Evolutionary conservation across 352 stramenopile genomes (phyloP).

Genomic region (Phytophthora colocasiae): DNA sequence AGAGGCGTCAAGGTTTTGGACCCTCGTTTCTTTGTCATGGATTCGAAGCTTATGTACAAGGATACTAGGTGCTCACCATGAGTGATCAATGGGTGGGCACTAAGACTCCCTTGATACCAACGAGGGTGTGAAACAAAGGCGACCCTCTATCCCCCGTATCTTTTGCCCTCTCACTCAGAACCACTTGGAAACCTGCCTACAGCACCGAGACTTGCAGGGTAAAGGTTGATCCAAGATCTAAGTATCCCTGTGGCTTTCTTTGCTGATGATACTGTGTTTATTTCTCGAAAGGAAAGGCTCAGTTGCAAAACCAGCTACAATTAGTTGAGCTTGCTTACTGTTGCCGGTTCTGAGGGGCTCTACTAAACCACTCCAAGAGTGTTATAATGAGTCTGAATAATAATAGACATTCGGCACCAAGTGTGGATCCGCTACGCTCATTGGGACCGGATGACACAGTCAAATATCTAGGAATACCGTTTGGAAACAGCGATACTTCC

Average conservation of each 20-base stretch:
- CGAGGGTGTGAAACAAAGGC: neutral
- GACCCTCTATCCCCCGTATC: neutral
- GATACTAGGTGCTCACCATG: neutral
- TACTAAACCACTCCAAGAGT: constrained; percentile 11
- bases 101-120: neutral
- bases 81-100: constrained; percentile 8
- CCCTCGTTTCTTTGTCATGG: neutral
- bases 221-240: neutral
- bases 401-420: neutral
- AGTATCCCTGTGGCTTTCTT: constrained; percentile 1
- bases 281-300: neutral
- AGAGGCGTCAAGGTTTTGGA: constrained; percentile 3
- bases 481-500: neutral
- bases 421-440: neutral
- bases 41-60: constrained; percentile 5
- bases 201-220: neutral
- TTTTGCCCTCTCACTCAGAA: neutral
- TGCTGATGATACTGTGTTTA: constrained; percentile 10
- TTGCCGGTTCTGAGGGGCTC: neutral
- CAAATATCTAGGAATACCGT: constrained; percentile 6
- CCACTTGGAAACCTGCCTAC: neutral
- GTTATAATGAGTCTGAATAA: constrained; percentile 4
- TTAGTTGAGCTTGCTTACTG: neutral
- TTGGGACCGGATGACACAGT: neutral
- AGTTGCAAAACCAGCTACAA: neutral